A percentile compares a stretch with the other conserved stretches of the same genome.
These are phyloP conservation scores for Pythium pectinolyticum DNA, from an alignment of 352 stramenopile genomes.

Conservation along the genomic window DNA sequence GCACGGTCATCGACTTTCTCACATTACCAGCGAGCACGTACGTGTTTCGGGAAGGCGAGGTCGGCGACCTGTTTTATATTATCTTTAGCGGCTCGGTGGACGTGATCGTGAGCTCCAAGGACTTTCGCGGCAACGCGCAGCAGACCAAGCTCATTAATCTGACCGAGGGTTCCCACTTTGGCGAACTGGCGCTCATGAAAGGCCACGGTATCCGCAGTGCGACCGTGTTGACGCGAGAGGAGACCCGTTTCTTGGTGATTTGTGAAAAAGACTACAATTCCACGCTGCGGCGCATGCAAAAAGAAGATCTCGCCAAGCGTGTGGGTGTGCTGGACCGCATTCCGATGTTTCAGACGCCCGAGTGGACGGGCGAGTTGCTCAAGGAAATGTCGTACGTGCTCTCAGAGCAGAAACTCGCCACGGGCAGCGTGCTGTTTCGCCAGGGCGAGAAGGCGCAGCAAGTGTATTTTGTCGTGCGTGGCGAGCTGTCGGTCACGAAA, in stretches of 20 bases:
- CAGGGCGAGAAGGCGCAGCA: constrained; percentile 65
- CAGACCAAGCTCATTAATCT: constrained; percentile 75
- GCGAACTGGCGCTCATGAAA: constrained; percentile 77
- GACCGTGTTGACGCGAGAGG: constrained; percentile 62
- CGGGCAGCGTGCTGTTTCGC: constrained; percentile 43
- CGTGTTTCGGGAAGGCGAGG: constrained; percentile 69
- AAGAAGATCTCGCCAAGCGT: constrained; percentile 62
- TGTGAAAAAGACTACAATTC: constrained; percentile 76
- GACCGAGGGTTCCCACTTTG: constrained; percentile 66
- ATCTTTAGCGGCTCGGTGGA: constrained; percentile 73
- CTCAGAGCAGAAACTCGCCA: constrained; percentile 55
- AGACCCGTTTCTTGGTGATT: constrained; percentile 67
- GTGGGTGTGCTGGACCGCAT: constrained; percentile 64
- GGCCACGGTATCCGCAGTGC: constrained; percentile 65
- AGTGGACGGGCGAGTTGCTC: constrained; percentile 69
- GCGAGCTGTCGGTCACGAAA: constrained; percentile 59
- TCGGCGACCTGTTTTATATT: constrained; percentile 77
- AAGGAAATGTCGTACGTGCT: constrained; percentile 78
- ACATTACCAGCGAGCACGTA: constrained; percentile 36
- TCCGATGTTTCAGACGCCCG: constrained; percentile 68
- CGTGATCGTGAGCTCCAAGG: constrained; percentile 60
- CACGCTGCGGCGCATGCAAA: constrained; percentile 66
- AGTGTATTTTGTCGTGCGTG: constrained; percentile 73
- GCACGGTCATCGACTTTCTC: constrained; percentile 57
- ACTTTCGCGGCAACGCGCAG: constrained; percentile 47